Evolutionary conservation across 805 yeast species (phyloP).

Genomic region (Yamadazyma phyllophila): DNA sequence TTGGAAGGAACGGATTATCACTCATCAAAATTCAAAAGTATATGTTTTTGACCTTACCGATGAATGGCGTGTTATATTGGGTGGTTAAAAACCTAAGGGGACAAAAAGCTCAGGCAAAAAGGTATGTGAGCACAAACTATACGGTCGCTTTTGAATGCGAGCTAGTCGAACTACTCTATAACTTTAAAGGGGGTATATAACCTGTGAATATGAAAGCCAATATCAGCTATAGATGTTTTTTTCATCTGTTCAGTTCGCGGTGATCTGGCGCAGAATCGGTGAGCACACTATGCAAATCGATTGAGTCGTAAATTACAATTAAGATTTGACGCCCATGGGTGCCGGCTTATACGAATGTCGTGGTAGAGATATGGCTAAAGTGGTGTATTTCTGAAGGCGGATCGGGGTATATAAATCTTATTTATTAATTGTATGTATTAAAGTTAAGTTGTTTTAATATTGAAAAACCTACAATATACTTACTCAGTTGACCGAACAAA

Average conservation of each 20-base stretch:
- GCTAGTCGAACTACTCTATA: background rate
- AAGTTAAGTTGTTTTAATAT: too few relatives aligned
- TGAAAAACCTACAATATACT: too few relatives aligned
- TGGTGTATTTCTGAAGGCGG: too few relatives aligned
- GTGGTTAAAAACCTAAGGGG: too few relatives aligned
- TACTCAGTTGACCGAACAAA: too few relatives aligned
- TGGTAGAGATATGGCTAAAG: too few relatives aligned
- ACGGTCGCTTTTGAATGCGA: background rate
- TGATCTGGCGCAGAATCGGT: slow-evolving; percentile 1
- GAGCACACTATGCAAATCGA: background rate
- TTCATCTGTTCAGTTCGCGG: background rate
- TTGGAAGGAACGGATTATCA: slow-evolving; percentile 38
- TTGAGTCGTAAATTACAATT: background rate
- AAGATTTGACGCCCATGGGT: background rate
- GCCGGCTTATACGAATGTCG: too few relatives aligned
- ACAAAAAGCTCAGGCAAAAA: background rate
- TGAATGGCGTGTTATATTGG: background rate
- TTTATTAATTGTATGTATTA: too few relatives aligned
- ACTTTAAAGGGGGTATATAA: background rate
- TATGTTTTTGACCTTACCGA: background rate
- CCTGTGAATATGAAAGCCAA: background rate
- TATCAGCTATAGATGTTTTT: background rate
- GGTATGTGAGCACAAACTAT: background rate
- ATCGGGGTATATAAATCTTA: too few relatives aligned
- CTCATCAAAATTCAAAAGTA: slow-evolving; percentile 24